A percentile compares a stretch with the other conserved stretches of the same genome.
phyloP scores from a whole-genome alignment of 78 protist genomes.

The Polysphondylium violaceum region DNA sequence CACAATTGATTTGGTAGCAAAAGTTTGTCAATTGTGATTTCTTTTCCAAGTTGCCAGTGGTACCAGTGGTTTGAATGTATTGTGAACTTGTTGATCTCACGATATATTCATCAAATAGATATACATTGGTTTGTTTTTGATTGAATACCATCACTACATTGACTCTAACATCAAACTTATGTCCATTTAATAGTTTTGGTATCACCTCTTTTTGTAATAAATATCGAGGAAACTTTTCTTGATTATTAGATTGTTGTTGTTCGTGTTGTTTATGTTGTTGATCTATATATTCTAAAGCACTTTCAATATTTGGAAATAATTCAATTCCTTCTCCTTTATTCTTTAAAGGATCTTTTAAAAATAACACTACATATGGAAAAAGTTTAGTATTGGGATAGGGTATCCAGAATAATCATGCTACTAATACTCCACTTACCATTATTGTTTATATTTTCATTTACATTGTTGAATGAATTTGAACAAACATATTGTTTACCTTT shows the following conservation, averaged over 20 bases:
- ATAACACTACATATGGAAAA: conserved; percentile 11
- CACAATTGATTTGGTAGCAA: conserved; percentile 17
- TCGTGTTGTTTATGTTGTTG: too few relatives aligned
- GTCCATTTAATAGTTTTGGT: conserved; percentile 5
- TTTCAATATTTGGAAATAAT: conserved; percentile 19
- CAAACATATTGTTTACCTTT: too few relatives aligned
- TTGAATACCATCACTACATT: background rate
- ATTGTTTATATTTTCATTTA: background rate
- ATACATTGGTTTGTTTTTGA: background rate
- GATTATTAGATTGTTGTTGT: too few relatives aligned
- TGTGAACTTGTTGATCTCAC: conserved; percentile 37
- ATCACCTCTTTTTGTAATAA: conserved; percentile 52
- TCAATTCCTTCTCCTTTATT: conserved; percentile 40
- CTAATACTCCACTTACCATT: too few relatives aligned
- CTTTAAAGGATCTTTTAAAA: conserved; percentile 40
- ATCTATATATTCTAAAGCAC: background rate
- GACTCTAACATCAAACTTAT: conserved; percentile 57
- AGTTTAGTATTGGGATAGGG: background rate
- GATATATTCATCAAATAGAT: conserved; percentile 39
- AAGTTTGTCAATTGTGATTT: conserved; percentile 48
- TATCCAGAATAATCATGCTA: too few relatives aligned
- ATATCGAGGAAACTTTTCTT: background rate
- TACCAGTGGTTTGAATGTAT: background rate
- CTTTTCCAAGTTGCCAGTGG: background rate
- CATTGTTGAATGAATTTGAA: background rate